A percentile compares a stretch with the other conserved stretches of the same genome.
These are phyloP conservation scores for Aspergillus bridgeri DNA, from an alignment of 495 filamentous ascomycete species.

Conservation along the genomic window DNA sequence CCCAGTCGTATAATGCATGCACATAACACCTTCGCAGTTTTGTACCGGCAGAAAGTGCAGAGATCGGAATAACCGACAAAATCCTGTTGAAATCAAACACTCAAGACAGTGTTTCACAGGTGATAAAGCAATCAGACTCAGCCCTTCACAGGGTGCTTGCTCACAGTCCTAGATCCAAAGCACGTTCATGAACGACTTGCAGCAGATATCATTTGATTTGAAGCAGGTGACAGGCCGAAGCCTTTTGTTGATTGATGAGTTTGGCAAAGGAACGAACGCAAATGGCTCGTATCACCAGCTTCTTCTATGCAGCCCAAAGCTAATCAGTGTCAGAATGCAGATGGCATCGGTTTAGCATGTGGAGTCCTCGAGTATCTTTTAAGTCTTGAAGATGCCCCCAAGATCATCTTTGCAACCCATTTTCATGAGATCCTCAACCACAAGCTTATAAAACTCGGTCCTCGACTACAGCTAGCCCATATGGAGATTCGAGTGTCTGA, in stretches of 20 bases:
- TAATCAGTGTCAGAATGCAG: conserved; percentile 28
- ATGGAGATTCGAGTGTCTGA: conserved; percentile 82
- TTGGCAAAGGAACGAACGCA: conserved; percentile 88
- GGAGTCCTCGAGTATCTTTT: conserved; percentile 79
- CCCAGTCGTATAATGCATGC: not conserved
- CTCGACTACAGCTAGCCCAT: conserved; percentile 66
- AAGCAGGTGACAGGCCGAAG: conserved; percentile 75
- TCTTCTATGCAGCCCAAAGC: not conserved
- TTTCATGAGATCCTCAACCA: conserved; percentile 92
- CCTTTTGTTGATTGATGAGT: conserved; percentile 87
- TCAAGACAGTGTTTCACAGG: conserved; percentile 77
- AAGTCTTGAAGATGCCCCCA: conserved; percentile 59
- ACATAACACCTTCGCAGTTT: conserved; percentile 48
- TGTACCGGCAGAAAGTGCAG: conserved; percentile 75
- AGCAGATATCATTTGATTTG: conserved; percentile 77
- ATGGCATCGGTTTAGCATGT: conserved; percentile 83
- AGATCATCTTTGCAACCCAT: conserved; percentile 85
- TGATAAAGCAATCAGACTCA: conserved; percentile 15
- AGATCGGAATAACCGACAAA: conserved; percentile 86
- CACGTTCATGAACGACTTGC: conserved; percentile 90
- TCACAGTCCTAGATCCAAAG: conserved; percentile 60
- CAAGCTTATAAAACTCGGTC: conserved; percentile 56
- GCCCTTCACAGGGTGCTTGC: not conserved
- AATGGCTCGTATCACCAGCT: conserved; percentile 37
- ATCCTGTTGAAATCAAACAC: conserved; percentile 88